A percentile compares a stretch with the other conserved stretches of the same genome.
phyloP scores from a whole-genome alignment of 1,284 basidiomycete species.

The Pseudozyma tsukubaensis region DNA sequence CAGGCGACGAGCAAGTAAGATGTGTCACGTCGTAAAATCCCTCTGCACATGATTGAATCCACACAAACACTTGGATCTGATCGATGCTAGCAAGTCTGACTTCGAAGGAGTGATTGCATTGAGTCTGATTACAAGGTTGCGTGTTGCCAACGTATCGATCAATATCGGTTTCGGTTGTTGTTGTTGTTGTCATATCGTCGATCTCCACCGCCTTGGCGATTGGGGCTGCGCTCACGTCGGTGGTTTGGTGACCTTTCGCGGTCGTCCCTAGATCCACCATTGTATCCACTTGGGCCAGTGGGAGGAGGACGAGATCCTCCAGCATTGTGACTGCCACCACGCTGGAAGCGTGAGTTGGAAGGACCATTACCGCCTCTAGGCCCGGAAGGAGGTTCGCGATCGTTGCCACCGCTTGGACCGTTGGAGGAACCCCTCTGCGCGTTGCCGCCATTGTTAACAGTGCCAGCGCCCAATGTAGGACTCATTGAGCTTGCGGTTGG shows the following conservation, averaged over 20 bases:
- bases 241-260: slow-evolving; percentile 30
- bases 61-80: not conserved
- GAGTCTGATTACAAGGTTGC: not conserved
- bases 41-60: not conserved
- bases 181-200: slow-evolving; percentile 21
- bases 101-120: not conserved
- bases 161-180: slow-evolving; percentile 41
- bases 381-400: not conserved
- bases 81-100: not conserved
- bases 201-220: slow-evolving; percentile 6
- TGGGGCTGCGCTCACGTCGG: slow-evolving; percentile 37
- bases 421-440: slow-evolving; percentile 17
- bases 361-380: not conserved
- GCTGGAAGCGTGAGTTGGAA: slow-evolving; percentile 10
- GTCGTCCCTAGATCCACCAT: slow-evolving; percentile 7
- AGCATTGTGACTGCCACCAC: slow-evolving; percentile 18
- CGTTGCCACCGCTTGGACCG: slow-evolving; percentile 9
- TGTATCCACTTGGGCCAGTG: slow-evolving; percentile 3
- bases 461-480: slow-evolving; percentile 37
- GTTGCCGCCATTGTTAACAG: too few species aligned
- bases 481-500: slow-evolving; percentile 38
- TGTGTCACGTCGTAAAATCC: not conserved
- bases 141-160: not conserved
- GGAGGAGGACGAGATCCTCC: slow-evolving; percentile 3
- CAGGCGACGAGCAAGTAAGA: slow-evolving; percentile 19